Evolutionary conservation across 1,139 yeast genomes (phyloP), one percentile per base, ranked within the genome.

Genomic region (Meyerozyma athensensis): DNA sequence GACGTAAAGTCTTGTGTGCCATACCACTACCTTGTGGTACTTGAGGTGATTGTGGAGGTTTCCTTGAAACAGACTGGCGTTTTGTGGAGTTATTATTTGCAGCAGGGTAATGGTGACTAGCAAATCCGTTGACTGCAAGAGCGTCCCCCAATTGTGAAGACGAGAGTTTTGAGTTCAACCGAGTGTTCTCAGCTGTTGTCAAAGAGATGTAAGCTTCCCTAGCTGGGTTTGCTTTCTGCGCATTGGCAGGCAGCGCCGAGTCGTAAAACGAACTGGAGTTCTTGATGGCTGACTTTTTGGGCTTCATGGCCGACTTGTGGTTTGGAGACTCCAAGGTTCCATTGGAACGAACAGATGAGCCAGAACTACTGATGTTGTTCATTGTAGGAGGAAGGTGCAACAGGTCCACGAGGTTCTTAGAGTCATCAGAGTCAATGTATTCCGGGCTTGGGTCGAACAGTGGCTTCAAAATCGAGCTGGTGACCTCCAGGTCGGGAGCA

Each of bases 181-280:
- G 68, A 0, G 94, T 83, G 55, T 83, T 83, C 52, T 83, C 89
- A 1, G 90, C 89, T 0, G 94, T 83, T 1, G 89, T 73, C 39
- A 81, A 59, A 0, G 86, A 79, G 35, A 81, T 56, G 48, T 82
- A 81, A 0, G 84, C 89, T 44, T 73, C 75, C 35, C 65, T 73
- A 0, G 84, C 83, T 4, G 82, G 73, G 41, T 58, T 62, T 38
- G 8, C 40, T 44, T 5, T 40, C 43, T 9, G 41, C 41, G 7
- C 47, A 36, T 13, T 48, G 38, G 18, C 38, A 42, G 33, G 26
- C 16, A 45, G 31, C 36, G 41, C 33, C 36, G 54, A 40, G 35
- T 46, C 48, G 43, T 54, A 48, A 44, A 55, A 49, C 12, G 68
- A 59, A 16, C 61, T 52, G 10, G 73, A 57, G 36, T 64, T 74